A percentile compares a stretch with the other conserved stretches of the same genome.
These are phyloP conservation scores for Fraxinus sp. DNA, from an alignment of 305 asterid genomes.

Conservation along the genomic window DNA sequence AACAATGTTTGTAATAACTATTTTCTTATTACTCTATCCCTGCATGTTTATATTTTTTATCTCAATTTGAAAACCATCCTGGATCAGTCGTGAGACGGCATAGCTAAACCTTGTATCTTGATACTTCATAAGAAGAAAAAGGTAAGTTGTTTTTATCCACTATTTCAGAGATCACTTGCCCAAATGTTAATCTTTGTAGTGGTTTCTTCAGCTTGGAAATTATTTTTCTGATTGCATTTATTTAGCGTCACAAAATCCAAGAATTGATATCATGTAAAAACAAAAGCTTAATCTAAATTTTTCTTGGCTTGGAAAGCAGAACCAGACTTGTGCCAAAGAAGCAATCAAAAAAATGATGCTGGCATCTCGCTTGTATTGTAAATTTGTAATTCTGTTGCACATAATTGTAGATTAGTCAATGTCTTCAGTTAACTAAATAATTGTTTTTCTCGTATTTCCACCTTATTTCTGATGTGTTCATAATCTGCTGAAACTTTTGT, in stretches of 20 bases:
- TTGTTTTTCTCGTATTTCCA: not conserved
- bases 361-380: not conserved
- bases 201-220: not conserved
- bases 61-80: not conserved
- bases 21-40: not conserved
- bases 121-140: not conserved
- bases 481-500: conserved; percentile 49
- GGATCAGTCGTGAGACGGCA: not conserved
- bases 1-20: not conserved
- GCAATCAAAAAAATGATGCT: not conserved
- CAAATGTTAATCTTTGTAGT: not conserved
- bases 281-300: not conserved
- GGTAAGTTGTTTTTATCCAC: not conserved
- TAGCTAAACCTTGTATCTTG: not conserved
- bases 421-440: not conserved
- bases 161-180: not conserved
- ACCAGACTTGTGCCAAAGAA: not conserved
- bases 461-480: conserved; percentile 33
- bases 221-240: not conserved
- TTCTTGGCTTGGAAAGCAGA: not conserved
- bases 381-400: conserved; percentile 1
- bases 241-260: not conserved
- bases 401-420: not conserved
- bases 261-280: not conserved
- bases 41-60: not conserved